Base-by-base conservation (phyloP, 495 filamentous ascomycete species). In the Penicillium roqueforti region DNA sequence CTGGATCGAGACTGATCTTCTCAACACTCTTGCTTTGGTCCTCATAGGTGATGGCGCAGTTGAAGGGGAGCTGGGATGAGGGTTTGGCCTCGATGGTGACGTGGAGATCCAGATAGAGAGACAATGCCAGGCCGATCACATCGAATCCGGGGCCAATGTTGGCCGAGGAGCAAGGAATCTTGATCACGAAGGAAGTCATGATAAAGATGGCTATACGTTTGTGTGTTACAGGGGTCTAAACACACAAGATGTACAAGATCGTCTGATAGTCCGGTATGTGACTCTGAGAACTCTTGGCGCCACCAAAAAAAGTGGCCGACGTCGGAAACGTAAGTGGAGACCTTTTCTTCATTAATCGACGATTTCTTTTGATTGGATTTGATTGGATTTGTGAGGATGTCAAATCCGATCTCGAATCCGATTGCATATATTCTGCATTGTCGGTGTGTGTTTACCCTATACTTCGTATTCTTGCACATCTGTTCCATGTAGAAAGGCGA, bases 111-210 rank as follows among this genome's bases (percentile, higher is more conserved):
- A 97, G 86, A 71, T 87, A 91, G 66, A 96, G 85, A 45, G 89
- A 91, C 63, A 98, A 76, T 3, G 92, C 92, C 49, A 98, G 81
- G 49, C 93, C 93, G 69, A 97, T 91, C 62, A 97, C 92, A 71
- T 98, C 93, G 76, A 97, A 98, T 14, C 93, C 93, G 26, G 93
- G 93, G 39, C 86, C 92, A 65, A 97, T 95, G 76, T 97, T 97
- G 64, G 92, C 92, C 7, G 89, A 95, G 44, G 91, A 96, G 75
- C 91, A 95, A 39, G 92, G 92, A 16, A 77, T 84, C 61, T 73
- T 77, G 68, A 87, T 84, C 47, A 76, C 67, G 66, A 85, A 86
- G 6, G 76, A 80, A 60, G 79, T 69, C 65, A 67, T 72, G 31
- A n/a, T 48, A 45, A 36, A 34, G 5, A 19, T 47, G 42, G 6